phyloP scores from a whole-genome alignment of 2,329 filamentous ascomycete genomes.

The Fusarium guadeloupense region DNA sequence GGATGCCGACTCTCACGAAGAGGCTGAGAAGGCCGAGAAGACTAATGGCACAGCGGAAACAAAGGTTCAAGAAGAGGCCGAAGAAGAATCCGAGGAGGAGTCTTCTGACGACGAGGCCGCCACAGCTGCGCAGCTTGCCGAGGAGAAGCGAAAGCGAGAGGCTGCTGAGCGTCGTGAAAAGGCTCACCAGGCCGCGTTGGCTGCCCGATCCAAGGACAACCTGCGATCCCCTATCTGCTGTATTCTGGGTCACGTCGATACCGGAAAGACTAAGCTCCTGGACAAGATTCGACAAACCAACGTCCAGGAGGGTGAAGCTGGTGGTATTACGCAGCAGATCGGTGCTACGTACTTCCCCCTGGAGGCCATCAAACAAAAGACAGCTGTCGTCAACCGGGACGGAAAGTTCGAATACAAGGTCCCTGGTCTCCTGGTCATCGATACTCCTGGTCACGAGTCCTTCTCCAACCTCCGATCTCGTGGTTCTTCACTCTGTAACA shows the following conservation, averaged over 20 bases:
- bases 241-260: constrained; percentile 99
- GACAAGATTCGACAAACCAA: constrained; percentile 99
- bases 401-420: constrained; percentile 95
- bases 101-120: constrained; percentile 75
- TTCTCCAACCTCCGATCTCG: constrained; percentile 98
- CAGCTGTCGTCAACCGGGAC: constrained; percentile 90
- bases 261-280: constrained; percentile 98
- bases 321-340: constrained; percentile 99
- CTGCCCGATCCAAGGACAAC: constrained; percentile 91
- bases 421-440: constrained; percentile 93
- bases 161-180: constrained; percentile 88
- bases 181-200: constrained; percentile 89
- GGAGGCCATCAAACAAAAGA: constrained; percentile 92
- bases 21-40: constrained; percentile 56
- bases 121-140: constrained; percentile 76
- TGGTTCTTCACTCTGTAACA: constrained; percentile 98
- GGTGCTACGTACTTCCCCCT: constrained; percentile 99
- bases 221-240: constrained; percentile 98
- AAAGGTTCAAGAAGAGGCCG: constrained; percentile 42
- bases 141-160: constrained; percentile 83
- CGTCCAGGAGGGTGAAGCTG: constrained; percentile 97
- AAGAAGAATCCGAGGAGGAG: constrained; percentile 71
- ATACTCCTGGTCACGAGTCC: constrained; percentile 99
- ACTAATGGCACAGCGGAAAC: constrained; percentile 60
- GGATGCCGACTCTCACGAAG: constrained; percentile 86